Conservation (phyloP, 1,139 yeast species). For the Ogataea hybrid region DNA sequence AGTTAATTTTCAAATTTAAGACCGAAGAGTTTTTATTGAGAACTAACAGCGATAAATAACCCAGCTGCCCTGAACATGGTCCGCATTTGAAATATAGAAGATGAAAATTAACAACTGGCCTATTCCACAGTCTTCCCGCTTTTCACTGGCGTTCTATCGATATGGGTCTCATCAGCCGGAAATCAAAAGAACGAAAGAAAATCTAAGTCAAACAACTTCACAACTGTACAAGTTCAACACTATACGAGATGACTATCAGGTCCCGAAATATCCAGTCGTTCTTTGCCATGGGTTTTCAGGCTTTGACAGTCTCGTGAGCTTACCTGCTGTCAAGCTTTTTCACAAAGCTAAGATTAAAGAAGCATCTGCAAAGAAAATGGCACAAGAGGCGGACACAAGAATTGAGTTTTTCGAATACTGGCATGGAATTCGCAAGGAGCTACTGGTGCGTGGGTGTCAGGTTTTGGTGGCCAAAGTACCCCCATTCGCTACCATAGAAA, state of each 20-base stretch:
- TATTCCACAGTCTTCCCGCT: no score
- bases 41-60: no score
- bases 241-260: constrained; percentile 14
- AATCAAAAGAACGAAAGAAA: constrained; percentile 12
- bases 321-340: constrained; percentile 39
- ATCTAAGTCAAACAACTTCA: constrained; percentile 4
- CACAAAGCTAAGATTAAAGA: constrained; percentile 18
- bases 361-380: constrained; percentile 8
- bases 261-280: constrained; percentile 61
- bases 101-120: no score
- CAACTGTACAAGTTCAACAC: constrained; percentile 8
- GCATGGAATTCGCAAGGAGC: constrained; percentile 69
- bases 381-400: constrained; percentile 20
- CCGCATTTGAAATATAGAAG: no score
- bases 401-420: constrained; percentile 65
- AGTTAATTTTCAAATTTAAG: no score
- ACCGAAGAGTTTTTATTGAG: no score
- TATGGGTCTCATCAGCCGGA: constrained; percentile 2
- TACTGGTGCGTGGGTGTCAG: constrained; percentile 60
- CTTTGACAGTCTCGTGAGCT: constrained; percentile 57
- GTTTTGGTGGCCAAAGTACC: constrained; percentile 80
- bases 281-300: constrained; percentile 86
- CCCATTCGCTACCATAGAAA: constrained; percentile 73
- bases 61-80: no score
- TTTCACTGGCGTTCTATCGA: no score